phyloP scores from a whole-genome alignment of 768 basidiomycete species.

The Termitomyces sp. region DNA sequence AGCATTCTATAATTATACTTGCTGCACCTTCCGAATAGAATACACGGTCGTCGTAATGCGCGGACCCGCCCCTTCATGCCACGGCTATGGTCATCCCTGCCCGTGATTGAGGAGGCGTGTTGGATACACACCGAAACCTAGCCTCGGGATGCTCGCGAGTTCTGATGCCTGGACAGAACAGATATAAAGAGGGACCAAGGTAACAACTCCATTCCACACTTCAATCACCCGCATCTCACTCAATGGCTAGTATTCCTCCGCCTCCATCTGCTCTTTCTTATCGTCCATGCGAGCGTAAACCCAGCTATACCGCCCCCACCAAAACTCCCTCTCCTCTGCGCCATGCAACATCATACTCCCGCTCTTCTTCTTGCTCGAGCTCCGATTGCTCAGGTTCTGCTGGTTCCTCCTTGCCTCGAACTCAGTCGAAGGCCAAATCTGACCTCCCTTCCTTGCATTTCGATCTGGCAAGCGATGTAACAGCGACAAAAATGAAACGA shows the following conservation, averaged over 20 bases:
- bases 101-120: constrained; percentile 11
- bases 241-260: background rate
- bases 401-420: background rate
- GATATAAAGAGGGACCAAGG: constrained; percentile 5
- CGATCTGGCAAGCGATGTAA: background rate
- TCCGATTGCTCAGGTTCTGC: background rate
- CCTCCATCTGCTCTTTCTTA: background rate
- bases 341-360: constrained; percentile 10
- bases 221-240: background rate
- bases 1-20: constrained; percentile 8
- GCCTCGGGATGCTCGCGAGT: constrained; percentile 5
- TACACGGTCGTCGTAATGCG: constrained; percentile 10
- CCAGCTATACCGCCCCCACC: constrained; percentile 8
- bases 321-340: constrained; percentile 11
- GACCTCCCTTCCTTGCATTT: background rate
- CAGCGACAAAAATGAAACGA: constrained; percentile 1
- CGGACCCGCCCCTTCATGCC: constrained; percentile 11
- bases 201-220: background rate
- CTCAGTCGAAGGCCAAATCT: background rate
- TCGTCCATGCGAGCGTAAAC: constrained; percentile 1
- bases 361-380: background rate
- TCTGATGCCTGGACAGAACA: constrained; percentile 8
- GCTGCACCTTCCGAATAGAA: constrained; percentile 10
- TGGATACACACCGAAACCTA: constrained; percentile 7
- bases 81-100: constrained; percentile 7